phyloP scores from a whole-genome alignment of 345 rosid species.

The Eucalyptus virginea region DNA sequence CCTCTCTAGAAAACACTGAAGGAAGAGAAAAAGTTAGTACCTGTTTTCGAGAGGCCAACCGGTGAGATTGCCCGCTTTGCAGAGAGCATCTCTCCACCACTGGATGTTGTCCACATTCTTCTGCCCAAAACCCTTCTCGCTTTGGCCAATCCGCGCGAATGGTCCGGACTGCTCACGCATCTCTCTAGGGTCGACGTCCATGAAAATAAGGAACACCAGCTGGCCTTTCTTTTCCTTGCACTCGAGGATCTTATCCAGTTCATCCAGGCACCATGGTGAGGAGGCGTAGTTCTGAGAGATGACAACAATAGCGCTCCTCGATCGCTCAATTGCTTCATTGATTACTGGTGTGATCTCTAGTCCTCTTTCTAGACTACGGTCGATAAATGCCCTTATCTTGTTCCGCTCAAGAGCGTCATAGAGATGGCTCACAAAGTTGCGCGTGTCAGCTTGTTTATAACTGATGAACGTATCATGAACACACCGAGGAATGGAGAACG shows the following conservation, averaged over 20 bases:
- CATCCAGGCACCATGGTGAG: neutral
- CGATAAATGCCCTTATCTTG: neutral
- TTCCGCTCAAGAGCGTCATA: neutral
- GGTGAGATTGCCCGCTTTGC: neutral
- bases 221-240: neutral
- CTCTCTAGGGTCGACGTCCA: neutral
- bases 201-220: neutral
- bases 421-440: neutral
- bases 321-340: neutral
- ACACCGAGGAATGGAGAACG: neutral
- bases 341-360: neutral
- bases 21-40: neutral
- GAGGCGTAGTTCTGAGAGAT: neutral
- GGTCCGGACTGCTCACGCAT: neutral
- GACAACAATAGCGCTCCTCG: neutral
- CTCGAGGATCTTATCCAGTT: neutral
- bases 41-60: neutral
- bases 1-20: neutral
- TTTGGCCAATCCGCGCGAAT: neutral
- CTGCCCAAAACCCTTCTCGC: neutral
- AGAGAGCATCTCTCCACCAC: neutral
- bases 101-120: neutral
- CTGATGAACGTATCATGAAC: neutral
- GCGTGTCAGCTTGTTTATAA: neutral
- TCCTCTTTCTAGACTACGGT: neutral